These are phyloP conservation scores for Leccinum boreale DNA, from an alignment of 768 basidiomycete genomes.

Conservation along the genomic window DNA sequence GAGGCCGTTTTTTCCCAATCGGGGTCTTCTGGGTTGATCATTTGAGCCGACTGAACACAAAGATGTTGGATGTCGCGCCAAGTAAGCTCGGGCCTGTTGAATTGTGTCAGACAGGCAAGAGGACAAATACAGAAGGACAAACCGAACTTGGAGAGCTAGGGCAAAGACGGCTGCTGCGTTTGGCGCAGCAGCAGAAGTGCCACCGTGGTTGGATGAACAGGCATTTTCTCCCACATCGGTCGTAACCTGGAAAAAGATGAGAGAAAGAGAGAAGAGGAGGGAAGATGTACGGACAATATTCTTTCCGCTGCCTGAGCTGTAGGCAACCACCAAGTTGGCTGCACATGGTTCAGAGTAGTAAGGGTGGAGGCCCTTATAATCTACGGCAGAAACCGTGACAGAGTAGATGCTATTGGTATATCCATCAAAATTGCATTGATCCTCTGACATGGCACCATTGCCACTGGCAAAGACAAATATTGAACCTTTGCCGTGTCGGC, in stretches of 20 bases:
- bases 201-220: constrained; percentile 84
- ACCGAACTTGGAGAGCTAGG: constrained; percentile 86
- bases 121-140: constrained; percentile 19
- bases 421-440: constrained; percentile 99
- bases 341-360: constrained; percentile 98
- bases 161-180: constrained; percentile 94
- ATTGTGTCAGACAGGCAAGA: constrained; percentile 7
- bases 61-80: constrained; percentile 98
- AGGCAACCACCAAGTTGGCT: constrained; percentile 95
- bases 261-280: constrained; percentile 7
- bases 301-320: constrained; percentile 91
- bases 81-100: constrained; percentile 78
- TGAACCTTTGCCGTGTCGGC: constrained; percentile 85
- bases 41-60: constrained; percentile 68
- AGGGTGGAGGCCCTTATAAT: constrained; percentile 90
- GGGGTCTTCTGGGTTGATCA: constrained; percentile 84
- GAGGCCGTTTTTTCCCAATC: constrained; percentile 86
- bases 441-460: constrained; percentile 86
- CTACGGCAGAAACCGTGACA: constrained; percentile 93
- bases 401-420: constrained; percentile 98
- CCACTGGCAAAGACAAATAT: constrained; percentile 97
- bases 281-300: constrained; percentile 68
- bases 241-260: constrained; percentile 63
- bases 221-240: constrained; percentile 86
- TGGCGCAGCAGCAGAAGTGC: constrained; percentile 97